A percentile compares a stretch with the other conserved stretches of the same genome.
Evolutionary conservation across 345 rosid species (phyloP).

Genomic region (Erysimum cheiranthoides): DNA sequence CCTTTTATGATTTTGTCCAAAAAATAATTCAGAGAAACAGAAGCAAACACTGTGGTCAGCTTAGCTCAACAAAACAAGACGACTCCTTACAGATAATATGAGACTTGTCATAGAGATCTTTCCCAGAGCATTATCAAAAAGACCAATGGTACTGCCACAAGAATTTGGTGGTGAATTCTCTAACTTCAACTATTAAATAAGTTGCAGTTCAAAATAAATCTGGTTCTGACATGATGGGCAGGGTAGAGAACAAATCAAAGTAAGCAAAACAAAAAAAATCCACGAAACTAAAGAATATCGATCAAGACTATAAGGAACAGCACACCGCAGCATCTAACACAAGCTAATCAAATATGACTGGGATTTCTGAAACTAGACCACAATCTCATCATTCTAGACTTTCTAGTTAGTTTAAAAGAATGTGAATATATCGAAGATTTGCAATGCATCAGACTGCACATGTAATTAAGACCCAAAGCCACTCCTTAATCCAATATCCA

Average conservation of each 20-base stretch:
- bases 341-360: background rate
- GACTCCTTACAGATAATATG: background rate
- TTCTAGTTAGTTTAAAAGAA: slow-evolving; percentile 16
- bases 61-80: slow-evolving; percentile 10
- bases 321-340: background rate
- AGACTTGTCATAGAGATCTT: slow-evolving; percentile 13
- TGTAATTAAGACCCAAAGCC: background rate
- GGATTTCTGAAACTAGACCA: background rate
- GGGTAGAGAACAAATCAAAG: background rate
- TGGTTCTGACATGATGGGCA: background rate
- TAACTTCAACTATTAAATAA: background rate
- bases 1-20: background rate
- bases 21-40: background rate
- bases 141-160: background rate
- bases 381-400: slow-evolving; percentile 6
- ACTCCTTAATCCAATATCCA: slow-evolving; percentile 6
- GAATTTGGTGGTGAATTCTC: slow-evolving; percentile 15
- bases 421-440: background rate
- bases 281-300: background rate
- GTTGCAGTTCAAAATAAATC: background rate
- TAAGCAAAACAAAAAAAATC: background rate
- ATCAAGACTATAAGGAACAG: background rate
- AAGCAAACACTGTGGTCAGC: background rate
- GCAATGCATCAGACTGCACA: background rate
- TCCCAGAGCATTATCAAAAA: background rate